Conservation (phyloP, 208 protist species). For the Strigomonas oncopelti region DNA sequence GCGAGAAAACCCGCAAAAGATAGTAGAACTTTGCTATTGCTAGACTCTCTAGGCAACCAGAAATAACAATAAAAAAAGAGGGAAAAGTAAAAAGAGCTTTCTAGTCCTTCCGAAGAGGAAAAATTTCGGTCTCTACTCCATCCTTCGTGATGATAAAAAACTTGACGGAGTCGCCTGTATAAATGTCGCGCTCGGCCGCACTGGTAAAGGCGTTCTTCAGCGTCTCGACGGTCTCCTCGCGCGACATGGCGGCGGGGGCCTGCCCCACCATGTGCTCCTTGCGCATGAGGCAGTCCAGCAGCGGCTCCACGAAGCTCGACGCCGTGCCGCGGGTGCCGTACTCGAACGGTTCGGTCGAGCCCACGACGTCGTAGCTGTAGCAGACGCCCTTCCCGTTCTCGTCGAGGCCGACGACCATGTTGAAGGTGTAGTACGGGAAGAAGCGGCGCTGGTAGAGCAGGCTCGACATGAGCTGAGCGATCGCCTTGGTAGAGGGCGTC, state of each 20-base stretch:
- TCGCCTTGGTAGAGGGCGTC: constrained; percentile 85
- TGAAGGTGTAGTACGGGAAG: constrained; percentile 99
- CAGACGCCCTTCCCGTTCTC: constrained; percentile 93
- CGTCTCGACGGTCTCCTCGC: constrained; percentile 85
- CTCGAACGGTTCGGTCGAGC: constrained; percentile 93
- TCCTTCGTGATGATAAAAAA: constrained; percentile 91
- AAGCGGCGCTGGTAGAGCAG: constrained; percentile 98
- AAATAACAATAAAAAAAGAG: constrained; percentile 1
- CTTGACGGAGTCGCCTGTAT: constrained; percentile 94
- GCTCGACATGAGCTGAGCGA: constrained; percentile 97
- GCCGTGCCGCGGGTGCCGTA: constrained; percentile 93
- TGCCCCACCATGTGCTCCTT: constrained; percentile 73
- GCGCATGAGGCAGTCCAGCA: constrained; percentile 96
- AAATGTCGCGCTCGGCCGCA: constrained; percentile 97
- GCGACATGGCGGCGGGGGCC: constrained; percentile 55
- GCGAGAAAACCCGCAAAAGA: neutral
- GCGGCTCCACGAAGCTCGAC: constrained; percentile 93
- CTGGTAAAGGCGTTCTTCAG: constrained; percentile 96
- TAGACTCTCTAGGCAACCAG: neutral
- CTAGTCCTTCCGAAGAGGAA: constrained; percentile 75
- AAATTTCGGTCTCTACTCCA: constrained; percentile 60
- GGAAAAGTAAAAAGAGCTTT: constrained; percentile 10
- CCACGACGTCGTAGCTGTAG: constrained; percentile 98
- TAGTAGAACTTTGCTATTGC: constrained; percentile 1
- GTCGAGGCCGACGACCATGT: constrained; percentile 97